Base-by-base conservation (phyloP, 495 filamentous ascomycete genomes). In the Penicillium nucicola region DNA sequence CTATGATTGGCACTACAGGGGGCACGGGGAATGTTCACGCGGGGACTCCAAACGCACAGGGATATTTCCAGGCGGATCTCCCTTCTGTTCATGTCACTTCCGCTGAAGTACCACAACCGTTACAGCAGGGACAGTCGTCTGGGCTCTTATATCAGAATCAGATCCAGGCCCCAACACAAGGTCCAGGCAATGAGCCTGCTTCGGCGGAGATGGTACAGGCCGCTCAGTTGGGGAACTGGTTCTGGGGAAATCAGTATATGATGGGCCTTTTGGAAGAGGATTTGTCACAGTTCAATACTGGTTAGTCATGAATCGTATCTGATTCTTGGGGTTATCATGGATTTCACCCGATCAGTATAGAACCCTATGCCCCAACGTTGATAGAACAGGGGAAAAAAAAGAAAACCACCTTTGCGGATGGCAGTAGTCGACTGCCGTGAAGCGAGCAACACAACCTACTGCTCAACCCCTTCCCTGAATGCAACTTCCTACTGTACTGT, bases 201-300 rank as follows among this genome's bases (percentile, higher is more conserved):
- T 18, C 42, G 22, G 32, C 50, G 17, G 43, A 57, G 35, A 53
- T 66, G 53, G 49, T 61, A 2, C 74, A 77, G 55, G 67, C 72
- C 6, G 61, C 67, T 36, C 77, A 82, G 47, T 55, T 87, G 9
- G 81, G 80, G 17, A 84, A 83, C 52, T 88, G 84, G 84, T 88
- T 84, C 53, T 84, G 80, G 28, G 81, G 84, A 0, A 84, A 84
- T 56, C 77, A 80, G 34, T 78, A 83, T 56, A 82, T 88, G 67
- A 71, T 86, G 69, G 80, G 78, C 0, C 49, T 88, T 49, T 50
- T 87, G 41, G 82, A 86, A 53, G 80, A 81, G 53, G 82, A 85
- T 59, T 40, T 83, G 15, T 75, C 76, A 9, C 64, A 72, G 45
- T 77, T 84, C 34, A 75, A 79, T 50, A 67, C 75, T 69, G 67